Evolutionary conservation across 1,284 basidiomycete species (phyloP).

Genomic region (Sanghuangporus weigelae): DNA sequence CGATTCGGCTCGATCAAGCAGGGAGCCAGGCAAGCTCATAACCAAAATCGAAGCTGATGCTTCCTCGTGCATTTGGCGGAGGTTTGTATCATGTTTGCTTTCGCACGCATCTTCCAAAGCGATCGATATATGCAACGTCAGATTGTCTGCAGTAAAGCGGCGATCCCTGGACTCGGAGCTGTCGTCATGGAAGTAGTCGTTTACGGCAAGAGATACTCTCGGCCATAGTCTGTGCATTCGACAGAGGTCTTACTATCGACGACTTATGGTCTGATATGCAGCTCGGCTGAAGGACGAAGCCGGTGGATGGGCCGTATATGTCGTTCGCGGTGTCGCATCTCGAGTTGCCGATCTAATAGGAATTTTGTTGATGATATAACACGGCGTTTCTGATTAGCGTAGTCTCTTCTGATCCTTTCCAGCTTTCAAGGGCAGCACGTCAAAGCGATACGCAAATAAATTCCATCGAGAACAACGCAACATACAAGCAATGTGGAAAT

Average conservation of each 20-base stretch:
- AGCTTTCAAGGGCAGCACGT: too few species aligned
- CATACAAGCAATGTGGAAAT: not conserved
- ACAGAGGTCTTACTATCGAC: not conserved
- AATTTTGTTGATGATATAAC: too few species aligned
- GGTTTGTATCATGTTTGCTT: not conserved
- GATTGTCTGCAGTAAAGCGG: slow-evolving; percentile 1
- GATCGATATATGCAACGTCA: not conserved
- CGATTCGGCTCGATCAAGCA: not conserved
- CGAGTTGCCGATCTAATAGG: not conserved
- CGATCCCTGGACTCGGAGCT: not conserved
- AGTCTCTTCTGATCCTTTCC: too few species aligned
- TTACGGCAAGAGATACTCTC: not conserved
- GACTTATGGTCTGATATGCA: slow-evolving; percentile 3
- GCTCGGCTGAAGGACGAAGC: not conserved
- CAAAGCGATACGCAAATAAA: too few species aligned
- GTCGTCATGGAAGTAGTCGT: slow-evolving; percentile 8
- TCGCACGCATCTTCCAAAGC: not conserved
- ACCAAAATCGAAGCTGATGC: slow-evolving; percentile 8
- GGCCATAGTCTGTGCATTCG: not conserved
- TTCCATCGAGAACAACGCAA: too few species aligned
- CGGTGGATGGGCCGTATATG: slow-evolving; percentile 3
- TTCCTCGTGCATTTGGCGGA: slow-evolving; percentile 9
- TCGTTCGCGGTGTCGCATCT: not conserved
- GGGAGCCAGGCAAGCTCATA: not conserved
- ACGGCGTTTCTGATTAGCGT: too few species aligned